phyloP scores from a whole-genome alignment of 176 grass and related monocot species.

The Phyllostachys edulis region DNA sequence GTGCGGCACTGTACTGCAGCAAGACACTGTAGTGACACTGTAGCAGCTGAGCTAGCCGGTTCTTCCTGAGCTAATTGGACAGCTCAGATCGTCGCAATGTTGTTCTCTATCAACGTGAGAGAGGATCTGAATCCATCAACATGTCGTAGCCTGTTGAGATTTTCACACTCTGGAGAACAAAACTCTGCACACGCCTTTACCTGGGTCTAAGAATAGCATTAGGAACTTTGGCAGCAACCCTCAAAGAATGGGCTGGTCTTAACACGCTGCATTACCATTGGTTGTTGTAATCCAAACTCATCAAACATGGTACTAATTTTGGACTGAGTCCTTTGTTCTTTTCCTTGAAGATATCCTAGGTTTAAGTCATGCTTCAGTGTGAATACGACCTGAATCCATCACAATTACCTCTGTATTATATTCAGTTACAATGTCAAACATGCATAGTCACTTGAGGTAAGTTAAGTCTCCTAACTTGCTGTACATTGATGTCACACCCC shows the following conservation, averaged over 20 bases:
- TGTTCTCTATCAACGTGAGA: too few species aligned
- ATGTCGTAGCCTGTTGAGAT: not conserved
- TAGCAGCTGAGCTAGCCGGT: too few species aligned
- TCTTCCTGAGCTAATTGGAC: too few species aligned
- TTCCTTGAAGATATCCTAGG: not conserved
- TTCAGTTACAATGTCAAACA: conserved; percentile 43
- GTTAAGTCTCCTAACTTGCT: conserved; percentile 1
- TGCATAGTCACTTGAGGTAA: conserved; percentile 27
- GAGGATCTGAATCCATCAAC: too few species aligned
- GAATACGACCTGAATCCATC: conserved; percentile 29
- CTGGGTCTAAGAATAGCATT: not conserved
- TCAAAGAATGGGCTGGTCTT: not conserved
- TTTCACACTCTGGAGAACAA: not conserved
- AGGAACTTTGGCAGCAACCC: not conserved
- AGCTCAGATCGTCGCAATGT: too few species aligned
- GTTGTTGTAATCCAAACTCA: conserved; percentile 13
- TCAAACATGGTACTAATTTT: conserved; percentile 1
- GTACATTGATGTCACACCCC: conserved; percentile 34
- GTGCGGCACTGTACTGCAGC: too few species aligned
- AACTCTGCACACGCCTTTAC: not conserved
- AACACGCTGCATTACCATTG: not conserved
- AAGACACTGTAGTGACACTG: too few species aligned
- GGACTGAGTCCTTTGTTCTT: conserved; percentile 9
- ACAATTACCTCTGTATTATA: conserved; percentile 16
- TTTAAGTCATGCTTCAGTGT: conserved; percentile 27